Evolutionary conservation across 2,329 filamentous ascomycete species (phyloP), one percentile per base, ranked within the genome.

Genomic region (Sporothrix variecibatus): DNA sequence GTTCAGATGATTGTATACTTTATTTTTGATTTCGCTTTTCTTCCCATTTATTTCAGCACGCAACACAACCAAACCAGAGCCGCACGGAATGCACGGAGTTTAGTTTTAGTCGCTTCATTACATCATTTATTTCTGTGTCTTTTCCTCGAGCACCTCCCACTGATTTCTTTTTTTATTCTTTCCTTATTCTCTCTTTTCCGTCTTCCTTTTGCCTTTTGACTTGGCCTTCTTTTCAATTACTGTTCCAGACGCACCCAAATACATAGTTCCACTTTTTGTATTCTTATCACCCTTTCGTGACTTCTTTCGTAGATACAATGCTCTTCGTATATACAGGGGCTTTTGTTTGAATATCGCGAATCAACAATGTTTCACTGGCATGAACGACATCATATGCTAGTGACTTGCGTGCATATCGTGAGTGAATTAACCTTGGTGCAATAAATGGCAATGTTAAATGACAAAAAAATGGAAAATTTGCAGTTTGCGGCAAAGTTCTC

Each of bases 1-100:
- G 86, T 96, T 97, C 83, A 89, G 89, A 82, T 93, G 68, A 74
- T 26, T 20, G 43, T 12, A 9, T 49, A 23, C 12, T 58, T 26
- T 51, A 34, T 56, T 46, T 72, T 8, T 46, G 11, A 9, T 38
- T 64, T 26, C 17, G 11, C 31, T 34, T 67, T 43, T 17, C 9
- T 62, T n/a, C 8, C 11, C 20, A 17, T 49, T 49, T 6, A 15
- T 49, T 49, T 49, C 43, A 49, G 43, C 43, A 6, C 15, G 26
- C 23, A 6, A 67, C 17, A 28, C 23, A 67, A 40, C 15, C 23
- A 46, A 26, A 12, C 23, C 31, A 15, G 38, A 40, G 60, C 34
- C n/a, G 20, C 34, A 5, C 11, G 34, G 31, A 26, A 3, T 43
- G 56, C 20, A 60, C 43, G 43, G 60, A 40, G 6, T 73, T 51